Evolutionary conservation across 805 yeast species (phyloP).

Genomic region (Martiniozyma abietophila): DNA sequence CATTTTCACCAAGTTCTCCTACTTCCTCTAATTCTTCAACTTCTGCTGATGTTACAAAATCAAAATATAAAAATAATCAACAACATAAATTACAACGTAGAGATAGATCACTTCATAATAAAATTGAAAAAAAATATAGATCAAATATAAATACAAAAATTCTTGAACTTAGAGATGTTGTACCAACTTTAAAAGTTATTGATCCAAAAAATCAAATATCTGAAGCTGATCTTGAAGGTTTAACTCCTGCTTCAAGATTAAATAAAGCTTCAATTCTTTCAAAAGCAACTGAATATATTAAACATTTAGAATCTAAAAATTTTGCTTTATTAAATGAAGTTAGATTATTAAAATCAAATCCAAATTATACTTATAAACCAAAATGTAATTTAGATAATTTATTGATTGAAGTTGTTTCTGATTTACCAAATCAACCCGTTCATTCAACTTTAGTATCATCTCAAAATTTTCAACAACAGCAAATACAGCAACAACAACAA

Average conservation of each 20-base stretch:
- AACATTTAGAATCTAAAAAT: conserved; percentile 59
- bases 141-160: conserved; percentile 74
- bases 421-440: conserved; percentile 6
- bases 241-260: conserved; percentile 64
- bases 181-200: conserved; percentile 57
- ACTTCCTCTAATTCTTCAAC: too few species aligned
- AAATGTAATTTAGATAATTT: conserved; percentile 3
- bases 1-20: too few species aligned
- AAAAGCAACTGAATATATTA: conserved; percentile 74
- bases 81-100: conserved; percentile 65
- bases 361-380: conserved; percentile 5
- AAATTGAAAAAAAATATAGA: conserved; percentile 76
- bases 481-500: conserved; percentile 9
- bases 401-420: conserved; percentile 8
- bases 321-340: conserved; percentile 41
- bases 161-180: conserved; percentile 63
- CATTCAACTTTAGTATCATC: not conserved
- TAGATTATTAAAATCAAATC: conserved; percentile 20
- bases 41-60: too few species aligned
- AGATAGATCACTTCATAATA: conserved; percentile 63
- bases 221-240: conserved; percentile 55
- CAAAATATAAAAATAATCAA: conserved; percentile 73
- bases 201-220: conserved; percentile 26
- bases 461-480: conserved; percentile 10
- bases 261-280: conserved; percentile 72